Evolutionary conservation across 2,329 filamentous ascomycete genomes (phyloP).

Genomic region (Hypoxylon sp.): DNA sequence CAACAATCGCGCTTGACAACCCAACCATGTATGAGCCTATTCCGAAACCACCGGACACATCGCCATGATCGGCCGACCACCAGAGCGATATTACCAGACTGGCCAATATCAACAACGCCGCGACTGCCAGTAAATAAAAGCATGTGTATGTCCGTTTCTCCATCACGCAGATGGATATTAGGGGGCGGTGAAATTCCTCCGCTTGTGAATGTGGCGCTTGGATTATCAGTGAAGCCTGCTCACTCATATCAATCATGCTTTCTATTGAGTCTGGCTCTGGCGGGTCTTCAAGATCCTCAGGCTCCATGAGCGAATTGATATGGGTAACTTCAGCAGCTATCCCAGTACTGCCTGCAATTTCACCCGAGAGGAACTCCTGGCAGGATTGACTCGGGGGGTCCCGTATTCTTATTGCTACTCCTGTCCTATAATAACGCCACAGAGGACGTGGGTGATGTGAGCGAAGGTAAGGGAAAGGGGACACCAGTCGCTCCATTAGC

Average conservation of each 20-base stretch:
- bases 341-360: neutral
- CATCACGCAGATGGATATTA: neutral
- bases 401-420: no score
- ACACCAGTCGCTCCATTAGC: neutral
- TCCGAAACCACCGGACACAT: constrained; percentile 21
- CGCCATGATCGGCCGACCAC: constrained; percentile 20
- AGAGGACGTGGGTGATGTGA: no score
- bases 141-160: constrained; percentile 22
- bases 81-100: constrained; percentile 25
- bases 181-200: neutral
- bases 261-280: neutral
- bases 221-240: neutral
- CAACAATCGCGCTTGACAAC: constrained; percentile 10
- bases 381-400: no score
- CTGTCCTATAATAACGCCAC: no score
- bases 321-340: neutral
- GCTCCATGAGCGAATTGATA: neutral
- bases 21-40: constrained; percentile 21
- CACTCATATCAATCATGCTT: neutral
- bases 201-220: neutral
- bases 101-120: neutral
- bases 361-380: neutral
- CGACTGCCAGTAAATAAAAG: constrained; percentile 18
- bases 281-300: neutral
- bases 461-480: neutral